Percentiles rank a stretch among this genome's conserved stretches.
Evolutionary conservation across 371 early-diverging fungal species (phyloP).

Genomic region (Lichtheimia ornata): DNA sequence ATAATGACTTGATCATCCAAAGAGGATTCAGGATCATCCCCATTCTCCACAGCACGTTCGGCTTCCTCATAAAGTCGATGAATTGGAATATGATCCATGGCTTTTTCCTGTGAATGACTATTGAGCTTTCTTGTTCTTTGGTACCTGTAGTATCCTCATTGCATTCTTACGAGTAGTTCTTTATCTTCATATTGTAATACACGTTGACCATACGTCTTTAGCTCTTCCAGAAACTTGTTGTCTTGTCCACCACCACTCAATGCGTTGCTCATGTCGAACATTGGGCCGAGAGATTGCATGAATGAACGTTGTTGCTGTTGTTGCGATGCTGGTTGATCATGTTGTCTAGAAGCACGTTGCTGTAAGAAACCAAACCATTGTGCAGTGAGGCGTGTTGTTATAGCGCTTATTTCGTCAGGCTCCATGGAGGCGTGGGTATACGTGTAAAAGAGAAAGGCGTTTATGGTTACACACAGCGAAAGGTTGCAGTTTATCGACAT

Average conservation of each 20-base stretch:
- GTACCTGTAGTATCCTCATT: not conserved
- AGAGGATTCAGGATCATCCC: conserved; percentile 11
- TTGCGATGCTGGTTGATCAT: not conserved
- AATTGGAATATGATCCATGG: conserved; percentile 50
- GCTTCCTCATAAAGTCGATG: conserved; percentile 51
- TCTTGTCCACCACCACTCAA: not conserved
- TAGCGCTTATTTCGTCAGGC: conserved; percentile 15
- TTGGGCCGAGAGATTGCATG: not conserved
- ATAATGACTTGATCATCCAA: conserved; percentile 40
- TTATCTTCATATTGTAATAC: conserved; percentile 44
- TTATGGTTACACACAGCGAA: not conserved
- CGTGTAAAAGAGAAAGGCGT: not conserved
- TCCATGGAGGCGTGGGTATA: conserved; percentile 2
- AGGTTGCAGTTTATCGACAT: too few species aligned
- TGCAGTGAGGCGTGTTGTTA: conserved; percentile 7
- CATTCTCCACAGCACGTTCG: conserved; percentile 9
- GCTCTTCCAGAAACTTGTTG: conserved; percentile 14
- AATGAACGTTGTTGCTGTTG: not conserved
- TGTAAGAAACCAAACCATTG: conserved; percentile 15
- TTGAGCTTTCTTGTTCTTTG: not conserved
- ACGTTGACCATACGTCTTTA: conserved; percentile 13
- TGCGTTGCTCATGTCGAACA: not conserved
- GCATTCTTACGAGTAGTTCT: conserved; percentile 36
- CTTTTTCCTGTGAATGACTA: conserved; percentile 37
- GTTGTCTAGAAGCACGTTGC: not conserved